Conservation (phyloP, 768 basidiomycete species). For the Boletus subparvulus region DNA sequence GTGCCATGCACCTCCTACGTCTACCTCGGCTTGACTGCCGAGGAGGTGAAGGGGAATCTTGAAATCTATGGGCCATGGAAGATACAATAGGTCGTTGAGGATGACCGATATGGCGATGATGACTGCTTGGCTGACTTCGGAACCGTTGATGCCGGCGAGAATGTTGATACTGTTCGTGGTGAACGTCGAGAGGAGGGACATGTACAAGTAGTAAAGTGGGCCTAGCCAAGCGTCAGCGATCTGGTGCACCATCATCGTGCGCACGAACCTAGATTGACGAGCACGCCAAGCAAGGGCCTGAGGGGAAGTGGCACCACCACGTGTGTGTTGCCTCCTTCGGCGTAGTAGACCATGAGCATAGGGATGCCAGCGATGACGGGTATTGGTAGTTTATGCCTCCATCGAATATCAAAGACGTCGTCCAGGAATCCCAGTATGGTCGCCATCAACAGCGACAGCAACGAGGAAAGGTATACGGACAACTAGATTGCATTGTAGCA, state of each 20-base stretch:
- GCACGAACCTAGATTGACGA: conserved; percentile 86
- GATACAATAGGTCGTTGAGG: conserved; percentile 88
- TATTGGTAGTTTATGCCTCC: conserved; percentile 97
- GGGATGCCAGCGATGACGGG: conserved; percentile 96
- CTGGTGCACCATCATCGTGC: background rate
- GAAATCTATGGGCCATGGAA: conserved; percentile 84
- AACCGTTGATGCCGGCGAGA: conserved; percentile 94
- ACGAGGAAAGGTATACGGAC: conserved; percentile 87
- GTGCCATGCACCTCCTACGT: conserved; percentile 75
- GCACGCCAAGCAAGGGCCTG: conserved; percentile 66
- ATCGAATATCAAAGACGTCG: conserved; percentile 97
- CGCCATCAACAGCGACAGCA: conserved; percentile 90
- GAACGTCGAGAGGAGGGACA: conserved; percentile 94
- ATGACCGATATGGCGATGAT: conserved; percentile 90
- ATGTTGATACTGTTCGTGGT: conserved; percentile 99
- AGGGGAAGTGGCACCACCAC: conserved; percentile 90
- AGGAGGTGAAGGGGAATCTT: conserved; percentile 69
- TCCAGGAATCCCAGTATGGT: conserved; percentile 95
- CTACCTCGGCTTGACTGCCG: conserved; percentile 63
- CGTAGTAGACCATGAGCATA: conserved; percentile 93
- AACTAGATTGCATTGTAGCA: conserved; percentile 46
- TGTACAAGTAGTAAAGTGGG: conserved; percentile 93
- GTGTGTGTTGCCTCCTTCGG: conserved; percentile 89
- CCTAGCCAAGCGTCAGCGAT: conserved; percentile 48
- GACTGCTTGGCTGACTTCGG: conserved; percentile 91